Evolutionary conservation across 2,329 filamentous ascomycete species (phyloP).

Genomic region (Xylaria sp.): DNA sequence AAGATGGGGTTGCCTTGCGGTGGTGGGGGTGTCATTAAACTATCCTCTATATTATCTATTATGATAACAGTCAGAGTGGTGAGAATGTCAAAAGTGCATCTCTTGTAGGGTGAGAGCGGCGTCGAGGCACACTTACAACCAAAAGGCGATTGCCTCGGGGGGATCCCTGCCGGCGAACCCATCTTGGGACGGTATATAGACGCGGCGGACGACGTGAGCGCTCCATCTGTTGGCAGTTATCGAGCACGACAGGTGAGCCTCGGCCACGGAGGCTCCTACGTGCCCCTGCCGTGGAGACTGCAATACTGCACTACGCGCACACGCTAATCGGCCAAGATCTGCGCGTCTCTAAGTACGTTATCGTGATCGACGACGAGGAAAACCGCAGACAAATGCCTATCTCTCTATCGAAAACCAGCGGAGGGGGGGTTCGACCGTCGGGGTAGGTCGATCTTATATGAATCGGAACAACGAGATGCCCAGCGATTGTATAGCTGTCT

Average conservation of each 20-base stretch:
- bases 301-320: background rate
- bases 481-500: background rate
- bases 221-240: conserved; percentile 42
- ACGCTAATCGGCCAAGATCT: background rate
- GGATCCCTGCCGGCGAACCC: conserved; percentile 69
- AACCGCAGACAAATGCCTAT: background rate
- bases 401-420: background rate
- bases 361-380: background rate
- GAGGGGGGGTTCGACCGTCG: background rate
- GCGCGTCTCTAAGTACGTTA: background rate
- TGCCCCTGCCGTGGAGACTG: conserved; percentile 1
- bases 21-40: conserved; percentile 64
- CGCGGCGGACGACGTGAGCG: conserved; percentile 65
- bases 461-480: background rate
- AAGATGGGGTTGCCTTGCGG: conserved; percentile 73
- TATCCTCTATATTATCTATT: conserved; percentile 41
- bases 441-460: background rate
- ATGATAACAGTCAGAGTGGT: conserved; percentile 29
- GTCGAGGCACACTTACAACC: conserved; percentile 69
- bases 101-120: conserved; percentile 1
- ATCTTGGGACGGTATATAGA: conserved; percentile 65
- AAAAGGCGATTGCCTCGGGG: conserved; percentile 69
- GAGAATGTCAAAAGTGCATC: background rate
- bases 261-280: background rate
- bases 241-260: conserved; percentile 22